Evolutionary conservation across 1,284 basidiomycete genomes (phyloP), one percentile per base, ranked within the genome.

Genomic region (Irpex sp.): DNA sequence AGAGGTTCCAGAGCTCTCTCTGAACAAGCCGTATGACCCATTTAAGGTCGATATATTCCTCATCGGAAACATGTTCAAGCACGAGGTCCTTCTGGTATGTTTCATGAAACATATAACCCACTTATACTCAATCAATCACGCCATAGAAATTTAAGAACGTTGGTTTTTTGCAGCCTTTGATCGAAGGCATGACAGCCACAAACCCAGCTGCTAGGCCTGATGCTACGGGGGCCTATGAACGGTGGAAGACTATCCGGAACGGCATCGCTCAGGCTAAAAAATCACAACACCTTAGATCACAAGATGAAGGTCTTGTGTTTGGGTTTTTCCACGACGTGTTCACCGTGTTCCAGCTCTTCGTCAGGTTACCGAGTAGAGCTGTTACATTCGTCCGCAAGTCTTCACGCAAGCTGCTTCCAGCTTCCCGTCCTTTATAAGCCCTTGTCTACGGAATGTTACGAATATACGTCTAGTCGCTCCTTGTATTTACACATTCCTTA

Each of bases 31-130:
- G 3, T 71, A 72, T 47, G 71, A 72, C 50, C 70, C 71, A 3
- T 72, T 72, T 64, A 68, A 69, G 49, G 63, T 69, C 8, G 69
- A 70, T 51, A 63, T 72, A 21, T 71, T 66, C 43, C 66, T 65
- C 4, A 62, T 72, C 8, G 71, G 71, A 26, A 63, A 70, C 36
- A 21, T 67, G 1, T 58, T 70, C 7, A 59, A 58, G 46, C 8
- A 21, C 1, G 50, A 62, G 55, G 58, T 71, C 5, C 39, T 57
- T 15, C n/a, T 62, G 33, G 71, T 72, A 54, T 31, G 59, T n/a
- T 31, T 33, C 26, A 5, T 31, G 26, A 13, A 15, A 31, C 9
- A 7, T 31, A 26, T 55, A 11, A 36, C 31, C 8, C 31, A 26
- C 6, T 36, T 8, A 6, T 8, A 11, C 5, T 33, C 11, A 56